Percentiles rank a stretch among this genome's conserved stretches.
phyloP scores from a whole-genome alignment of 192 early-diverging fungal species.

The Coemansia sp. region DNA sequence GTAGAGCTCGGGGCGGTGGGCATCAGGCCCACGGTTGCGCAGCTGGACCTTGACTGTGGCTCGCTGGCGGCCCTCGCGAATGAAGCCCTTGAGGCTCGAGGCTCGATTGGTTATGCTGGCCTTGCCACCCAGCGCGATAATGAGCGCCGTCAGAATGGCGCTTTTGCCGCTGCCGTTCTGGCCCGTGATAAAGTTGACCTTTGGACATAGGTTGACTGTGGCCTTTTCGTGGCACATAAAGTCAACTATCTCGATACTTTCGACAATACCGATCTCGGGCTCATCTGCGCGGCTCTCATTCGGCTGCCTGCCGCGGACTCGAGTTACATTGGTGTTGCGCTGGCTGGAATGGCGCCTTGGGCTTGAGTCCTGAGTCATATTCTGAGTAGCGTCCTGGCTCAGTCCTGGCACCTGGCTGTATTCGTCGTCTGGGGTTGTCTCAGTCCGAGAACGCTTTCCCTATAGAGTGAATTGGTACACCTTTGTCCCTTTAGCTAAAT shows the following conservation, averaged over 20 bases:
- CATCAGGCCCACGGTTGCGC: conserved; percentile 83
- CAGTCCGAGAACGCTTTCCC: conserved; percentile 27
- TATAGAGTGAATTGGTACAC: background rate
- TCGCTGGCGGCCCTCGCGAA: conserved; percentile 78
- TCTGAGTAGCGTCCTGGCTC: background rate
- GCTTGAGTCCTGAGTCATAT: background rate
- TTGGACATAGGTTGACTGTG: conserved; percentile 74
- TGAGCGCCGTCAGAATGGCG: conserved; percentile 90
- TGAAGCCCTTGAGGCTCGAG: conserved; percentile 69
- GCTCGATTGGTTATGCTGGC: conserved; percentile 87
- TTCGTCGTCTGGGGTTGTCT: background rate
- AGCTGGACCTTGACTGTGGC: conserved; percentile 69
- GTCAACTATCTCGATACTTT: conserved; percentile 78
- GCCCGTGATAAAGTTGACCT: conserved; percentile 96
- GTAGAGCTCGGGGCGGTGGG: conserved; percentile 78
- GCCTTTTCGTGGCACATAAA: conserved; percentile 96
- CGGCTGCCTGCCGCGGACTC: conserved; percentile 29
- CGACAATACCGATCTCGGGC: conserved; percentile 75
- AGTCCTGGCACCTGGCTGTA: background rate
- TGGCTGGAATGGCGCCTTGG: background rate
- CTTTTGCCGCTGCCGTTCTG: conserved; percentile 99
- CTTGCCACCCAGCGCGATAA: conserved; percentile 90
- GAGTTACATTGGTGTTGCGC: conserved; percentile 30
- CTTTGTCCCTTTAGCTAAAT: background rate
- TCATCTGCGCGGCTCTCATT: background rate